Evolutionary conservation across 2,329 filamentous ascomycete species (phyloP), one percentile per base, ranked within the genome.

Genomic region (Penicillium sp.): DNA sequence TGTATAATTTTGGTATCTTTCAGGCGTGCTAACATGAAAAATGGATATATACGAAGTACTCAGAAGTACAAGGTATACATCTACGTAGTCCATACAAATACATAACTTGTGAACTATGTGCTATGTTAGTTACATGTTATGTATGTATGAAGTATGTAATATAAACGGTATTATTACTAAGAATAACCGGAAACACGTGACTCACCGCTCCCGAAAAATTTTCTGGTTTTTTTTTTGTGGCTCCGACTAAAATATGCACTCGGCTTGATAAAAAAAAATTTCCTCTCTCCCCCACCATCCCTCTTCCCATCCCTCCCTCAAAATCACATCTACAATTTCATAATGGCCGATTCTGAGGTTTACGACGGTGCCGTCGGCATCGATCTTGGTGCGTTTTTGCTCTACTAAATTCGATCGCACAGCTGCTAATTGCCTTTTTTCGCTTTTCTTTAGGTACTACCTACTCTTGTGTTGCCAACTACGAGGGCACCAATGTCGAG

Each of bases 351-450:
- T 49, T 61, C 63, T 65, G 61, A 61, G 64, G 88, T 96, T 75
- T 99, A 97, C 81, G 94, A 99, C 80, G 94, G 94, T 90, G 94
- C 94, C 87, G 91, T 97, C 84, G 94, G 94, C 88, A 99, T 99
- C 84, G 94, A 99, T 89, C 87, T 99, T 83, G 94, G 93, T 96
- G 84, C 75, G 88, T 82, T 68, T 53, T 15, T n/a, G n/a, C 17
- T 42, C 45, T 27, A 42, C 21, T 23, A 36, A 53, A 35, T 43
- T 35, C n/a, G 27, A 42, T 48, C 55, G 35, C 55, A 57, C 55
- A 57, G 29, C 35, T 45, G 29, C 55, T 57, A 47, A 57, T 57
- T 52, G 25, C 23, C n/a, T 15, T 55, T 43, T 23, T 61, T 38
- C 13, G 8, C 68, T 60, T 44, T 61, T 33, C 60, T 66, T 66